These are phyloP conservation scores for Strigomonas culicis DNA, from an alignment of 208 protist genomes.

Conservation along the genomic window DNA sequence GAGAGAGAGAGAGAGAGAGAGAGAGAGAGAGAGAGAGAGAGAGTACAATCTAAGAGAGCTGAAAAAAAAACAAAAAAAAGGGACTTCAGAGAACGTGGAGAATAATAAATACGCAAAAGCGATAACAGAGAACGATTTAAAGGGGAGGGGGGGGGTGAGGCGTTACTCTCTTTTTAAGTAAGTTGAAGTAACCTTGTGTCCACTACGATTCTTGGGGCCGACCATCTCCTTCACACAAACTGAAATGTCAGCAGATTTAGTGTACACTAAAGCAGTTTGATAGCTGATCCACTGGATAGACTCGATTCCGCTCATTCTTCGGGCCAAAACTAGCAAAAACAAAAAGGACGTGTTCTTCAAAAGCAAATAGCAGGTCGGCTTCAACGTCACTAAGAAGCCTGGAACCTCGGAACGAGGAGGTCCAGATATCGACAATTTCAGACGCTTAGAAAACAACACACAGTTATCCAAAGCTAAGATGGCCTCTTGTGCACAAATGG, in stretches of 20 bases:
- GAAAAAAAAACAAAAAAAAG: conserved; percentile 12
- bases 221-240: conserved; percentile 15
- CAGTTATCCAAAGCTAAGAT: conserved; percentile 58
- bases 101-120: conserved; percentile 9
- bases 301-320: conserved; percentile 39
- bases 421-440: conserved; percentile 39
- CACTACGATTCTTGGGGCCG: too few species aligned
- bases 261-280: conserved; percentile 39
- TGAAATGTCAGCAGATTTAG: conserved; percentile 18
- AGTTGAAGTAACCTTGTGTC: too few species aligned
- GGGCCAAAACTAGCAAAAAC: conserved; percentile 44
- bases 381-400: conserved; percentile 53
- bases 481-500: conserved; percentile 58
- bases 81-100: background rate
- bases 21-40: too few species aligned
- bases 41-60: too few species aligned
- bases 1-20: too few species aligned
- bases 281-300: conserved; percentile 32
- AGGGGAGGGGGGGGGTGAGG: background rate
- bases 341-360: conserved; percentile 52
- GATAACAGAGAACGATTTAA: background rate
- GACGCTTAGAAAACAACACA: conserved; percentile 47
- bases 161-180: conserved; percentile 8
- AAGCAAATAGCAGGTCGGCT: conserved; percentile 32
- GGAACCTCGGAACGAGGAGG: conserved; percentile 40